Evolutionary conservation across 257 asterid genomes (phyloP).

Genomic region (Coffea canephora): DNA sequence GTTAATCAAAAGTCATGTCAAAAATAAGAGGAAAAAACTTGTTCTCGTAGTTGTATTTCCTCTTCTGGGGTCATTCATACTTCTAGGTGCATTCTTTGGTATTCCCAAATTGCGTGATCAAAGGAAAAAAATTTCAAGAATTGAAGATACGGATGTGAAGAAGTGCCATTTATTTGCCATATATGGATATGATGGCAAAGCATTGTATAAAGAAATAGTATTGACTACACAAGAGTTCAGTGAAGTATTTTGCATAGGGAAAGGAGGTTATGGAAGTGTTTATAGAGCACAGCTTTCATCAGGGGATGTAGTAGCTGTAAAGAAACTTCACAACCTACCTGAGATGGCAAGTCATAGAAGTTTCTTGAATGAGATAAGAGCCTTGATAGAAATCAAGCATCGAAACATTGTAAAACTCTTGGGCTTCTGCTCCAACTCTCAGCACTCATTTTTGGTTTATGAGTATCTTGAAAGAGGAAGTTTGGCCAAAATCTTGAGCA

Average conservation of each 20-base stretch:
- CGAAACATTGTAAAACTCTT: slow-evolving; percentile 9
- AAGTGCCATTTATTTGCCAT: slow-evolving; percentile 13
- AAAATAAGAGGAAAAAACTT: background rate
- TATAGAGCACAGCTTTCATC: background rate
- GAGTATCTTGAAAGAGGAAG: too few relatives aligned
- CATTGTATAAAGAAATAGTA: too few relatives aligned
- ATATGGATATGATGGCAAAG: slow-evolving; percentile 30
- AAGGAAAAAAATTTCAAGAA: background rate
- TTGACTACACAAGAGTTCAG: slow-evolving; percentile 29
- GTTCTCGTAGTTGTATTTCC: slow-evolving; percentile 5
- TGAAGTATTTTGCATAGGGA: slow-evolving; percentile 22
- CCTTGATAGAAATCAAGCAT: slow-evolving; percentile 22
- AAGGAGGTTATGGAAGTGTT: slow-evolving; percentile 34
- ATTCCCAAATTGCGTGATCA: background rate
- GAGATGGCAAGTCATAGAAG: slow-evolving; percentile 8
- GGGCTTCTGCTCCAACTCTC: background rate
- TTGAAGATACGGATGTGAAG: background rate
- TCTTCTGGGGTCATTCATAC: slow-evolving; percentile 12
- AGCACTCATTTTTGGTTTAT: background rate
- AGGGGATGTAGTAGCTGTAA: background rate
- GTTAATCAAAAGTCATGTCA: background rate
- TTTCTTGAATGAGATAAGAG: slow-evolving; percentile 29
- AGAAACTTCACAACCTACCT: background rate
- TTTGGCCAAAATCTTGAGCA: too few relatives aligned
- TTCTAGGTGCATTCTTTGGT: slow-evolving; percentile 8